Conservation (phyloP, 306 rosid genomes). For the Cicer chorassanicum region DNA sequence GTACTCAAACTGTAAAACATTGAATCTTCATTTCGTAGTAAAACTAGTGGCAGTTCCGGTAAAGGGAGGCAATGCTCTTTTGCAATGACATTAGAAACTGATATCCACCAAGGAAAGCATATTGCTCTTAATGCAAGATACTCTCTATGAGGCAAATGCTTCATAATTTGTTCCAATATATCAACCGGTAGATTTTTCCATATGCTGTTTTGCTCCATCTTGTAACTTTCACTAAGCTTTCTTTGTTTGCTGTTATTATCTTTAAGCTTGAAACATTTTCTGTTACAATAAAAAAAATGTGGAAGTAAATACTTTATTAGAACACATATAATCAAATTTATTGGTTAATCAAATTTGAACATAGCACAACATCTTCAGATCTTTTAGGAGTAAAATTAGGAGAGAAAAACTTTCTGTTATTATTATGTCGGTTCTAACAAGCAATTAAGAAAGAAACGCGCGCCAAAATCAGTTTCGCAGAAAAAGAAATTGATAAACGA, state of each 20-base stretch:
- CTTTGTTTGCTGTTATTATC: background rate
- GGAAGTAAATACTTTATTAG: too few relatives aligned
- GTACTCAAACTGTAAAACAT: background rate
- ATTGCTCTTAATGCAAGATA: background rate
- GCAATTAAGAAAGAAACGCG: too few relatives aligned
- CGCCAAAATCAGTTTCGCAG: too few relatives aligned
- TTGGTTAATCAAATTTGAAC: too few relatives aligned
- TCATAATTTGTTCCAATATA: background rate
- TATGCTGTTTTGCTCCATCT: background rate
- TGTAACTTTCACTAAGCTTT: background rate
- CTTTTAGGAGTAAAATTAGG: too few relatives aligned
- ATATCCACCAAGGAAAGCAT: background rate
- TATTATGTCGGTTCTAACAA: too few relatives aligned
- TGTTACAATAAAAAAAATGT: too few relatives aligned
- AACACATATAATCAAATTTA: too few relatives aligned
- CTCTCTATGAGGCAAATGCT: background rate
- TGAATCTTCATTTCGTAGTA: background rate
- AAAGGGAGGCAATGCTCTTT: background rate
- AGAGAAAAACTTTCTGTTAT: too few relatives aligned
- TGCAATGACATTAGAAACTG: background rate
- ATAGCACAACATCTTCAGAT: too few relatives aligned
- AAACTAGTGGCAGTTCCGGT: background rate
- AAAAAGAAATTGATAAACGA: too few relatives aligned
- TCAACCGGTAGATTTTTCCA: background rate
- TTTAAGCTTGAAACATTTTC: too few relatives aligned